phyloP scores from a whole-genome alignment of 352 stramenopile genomes.

The Pythium insidiosum region DNA sequence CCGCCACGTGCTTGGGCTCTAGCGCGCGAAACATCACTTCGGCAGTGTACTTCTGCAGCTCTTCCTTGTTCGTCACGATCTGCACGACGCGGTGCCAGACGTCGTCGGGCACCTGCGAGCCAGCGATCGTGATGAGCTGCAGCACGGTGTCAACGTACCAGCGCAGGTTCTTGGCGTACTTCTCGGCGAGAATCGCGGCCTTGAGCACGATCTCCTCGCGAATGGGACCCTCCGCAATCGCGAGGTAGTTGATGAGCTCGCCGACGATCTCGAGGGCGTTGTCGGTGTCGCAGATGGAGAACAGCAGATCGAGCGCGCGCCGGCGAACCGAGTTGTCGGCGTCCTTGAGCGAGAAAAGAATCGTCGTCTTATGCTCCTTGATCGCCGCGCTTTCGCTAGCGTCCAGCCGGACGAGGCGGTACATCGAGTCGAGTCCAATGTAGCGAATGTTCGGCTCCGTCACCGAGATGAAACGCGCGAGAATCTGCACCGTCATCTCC shows the following conservation, averaged over 20 bases:
- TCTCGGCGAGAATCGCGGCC: constrained; percentile 97
- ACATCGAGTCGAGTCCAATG: constrained; percentile 95
- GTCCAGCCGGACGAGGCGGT: constrained; percentile 88
- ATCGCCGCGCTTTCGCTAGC: constrained; percentile 76
- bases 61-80: constrained; percentile 97
- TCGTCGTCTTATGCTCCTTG: constrained; percentile 93
- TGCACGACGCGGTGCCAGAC: constrained; percentile 99
- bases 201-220: constrained; percentile 97
- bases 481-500: constrained; percentile 88
- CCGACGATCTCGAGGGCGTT: constrained; percentile 95
- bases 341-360: constrained; percentile 96
- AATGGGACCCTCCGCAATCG: constrained; percentile 90
- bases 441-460: constrained; percentile 97
- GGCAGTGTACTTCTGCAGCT: constrained; percentile 66
- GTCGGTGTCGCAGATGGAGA: constrained; percentile 95
- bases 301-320: constrained; percentile 94
- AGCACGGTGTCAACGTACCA: constrained; percentile 98
- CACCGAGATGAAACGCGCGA: constrained; percentile 97
- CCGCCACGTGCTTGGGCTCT: constrained; percentile 90
- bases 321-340: constrained; percentile 94
- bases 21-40: constrained; percentile 88
- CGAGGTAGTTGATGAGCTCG: constrained; percentile 94
- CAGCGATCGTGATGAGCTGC: constrained; percentile 94
- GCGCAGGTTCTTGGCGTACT: constrained; percentile 93
- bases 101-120: constrained; percentile 90